These are phyloP conservation scores for Xerocomus amazonicus DNA, from an alignment of 1,284 basidiomycete genomes.

Conservation along the genomic window DNA sequence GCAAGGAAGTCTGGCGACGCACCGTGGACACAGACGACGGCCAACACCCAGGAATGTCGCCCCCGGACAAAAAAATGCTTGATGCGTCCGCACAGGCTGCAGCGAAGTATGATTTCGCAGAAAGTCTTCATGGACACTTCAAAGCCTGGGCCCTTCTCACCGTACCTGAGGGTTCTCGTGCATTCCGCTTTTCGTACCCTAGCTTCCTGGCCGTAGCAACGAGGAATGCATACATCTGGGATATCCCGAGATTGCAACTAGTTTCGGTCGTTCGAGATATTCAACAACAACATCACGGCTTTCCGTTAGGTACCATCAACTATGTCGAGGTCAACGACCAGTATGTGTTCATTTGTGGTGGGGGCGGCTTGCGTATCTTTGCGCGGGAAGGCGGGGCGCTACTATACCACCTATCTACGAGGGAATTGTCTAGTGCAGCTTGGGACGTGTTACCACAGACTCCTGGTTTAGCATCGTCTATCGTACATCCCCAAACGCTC, in stretches of 20 bases:
- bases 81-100: conserved; percentile 21
- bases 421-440: conserved; percentile 27
- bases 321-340: conserved; percentile 65
- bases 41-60: conserved; percentile 26
- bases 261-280: conserved; percentile 45
- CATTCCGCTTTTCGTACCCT: conserved; percentile 68
- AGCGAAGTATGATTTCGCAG: conserved; percentile 5
- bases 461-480: conserved; percentile 23
- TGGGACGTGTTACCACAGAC: conserved; percentile 29
- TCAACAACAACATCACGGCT: conserved; percentile 27
- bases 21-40: conserved; percentile 29
- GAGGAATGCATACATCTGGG: conserved; percentile 52
- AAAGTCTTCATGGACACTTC: conserved; percentile 44
- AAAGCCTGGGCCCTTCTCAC: conserved; percentile 54
- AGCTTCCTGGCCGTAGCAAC: conserved; percentile 49
- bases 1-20: conserved; percentile 69
- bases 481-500: conserved; percentile 17
- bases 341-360: conserved; percentile 61
- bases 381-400: conserved; percentile 44
- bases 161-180: conserved; percentile 45
- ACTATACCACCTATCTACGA: conserved; percentile 42
- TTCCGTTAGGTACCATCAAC: conserved; percentile 40
- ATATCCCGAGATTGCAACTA: conserved; percentile 49
- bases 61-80: conserved; percentile 39
- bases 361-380: conserved; percentile 48